Conservation (phyloP, 495 filamentous ascomycete genomes). For the Hypomontagnella monticulosa region DNA sequence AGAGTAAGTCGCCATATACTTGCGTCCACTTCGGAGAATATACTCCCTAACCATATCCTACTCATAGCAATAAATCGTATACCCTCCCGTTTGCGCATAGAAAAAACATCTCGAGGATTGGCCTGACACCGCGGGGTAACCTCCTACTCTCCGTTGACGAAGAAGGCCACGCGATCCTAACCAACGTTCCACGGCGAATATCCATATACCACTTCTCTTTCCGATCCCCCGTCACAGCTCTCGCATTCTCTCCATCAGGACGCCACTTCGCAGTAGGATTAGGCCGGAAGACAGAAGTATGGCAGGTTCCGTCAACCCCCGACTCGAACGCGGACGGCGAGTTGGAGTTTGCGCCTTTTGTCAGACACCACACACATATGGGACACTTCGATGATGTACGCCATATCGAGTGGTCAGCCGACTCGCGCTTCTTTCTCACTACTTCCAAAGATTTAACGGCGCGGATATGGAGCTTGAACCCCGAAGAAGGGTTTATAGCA, state of each 20-base stretch:
- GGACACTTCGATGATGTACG: constrained; percentile 89
- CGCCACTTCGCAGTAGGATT: constrained; percentile 87
- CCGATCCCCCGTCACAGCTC: constrained; percentile 78
- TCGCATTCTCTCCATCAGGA: constrained; percentile 92
- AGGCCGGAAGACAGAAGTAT: constrained; percentile 87
- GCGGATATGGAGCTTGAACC: constrained; percentile 91
- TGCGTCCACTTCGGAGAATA: not conserved
- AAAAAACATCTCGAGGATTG: constrained; percentile 87
- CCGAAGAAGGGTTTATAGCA: constrained; percentile 86
- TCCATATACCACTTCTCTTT: constrained; percentile 94
- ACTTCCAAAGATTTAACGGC: constrained; percentile 91
- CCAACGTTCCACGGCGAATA: constrained; percentile 84
- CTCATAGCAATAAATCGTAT: constrained; percentile 86
- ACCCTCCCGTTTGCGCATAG: constrained; percentile 95
- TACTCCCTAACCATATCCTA: constrained; percentile 37
- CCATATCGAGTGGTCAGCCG: constrained; percentile 90
- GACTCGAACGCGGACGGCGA: constrained; percentile 80
- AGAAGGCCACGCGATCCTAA: constrained; percentile 91
- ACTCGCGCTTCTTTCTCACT: constrained; percentile 93
- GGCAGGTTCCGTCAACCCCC: constrained; percentile 91
- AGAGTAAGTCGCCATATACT: constrained; percentile 68
- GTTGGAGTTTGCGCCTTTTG: constrained; percentile 93
- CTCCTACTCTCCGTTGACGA: constrained; percentile 92
- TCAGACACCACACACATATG: constrained; percentile 83
- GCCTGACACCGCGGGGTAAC: constrained; percentile 87